Percentiles rank a stretch among this genome's conserved stretches.
phyloP scores from a whole-genome alignment of 179 eudicot genomes.

The Nepenthes alata region DNA sequence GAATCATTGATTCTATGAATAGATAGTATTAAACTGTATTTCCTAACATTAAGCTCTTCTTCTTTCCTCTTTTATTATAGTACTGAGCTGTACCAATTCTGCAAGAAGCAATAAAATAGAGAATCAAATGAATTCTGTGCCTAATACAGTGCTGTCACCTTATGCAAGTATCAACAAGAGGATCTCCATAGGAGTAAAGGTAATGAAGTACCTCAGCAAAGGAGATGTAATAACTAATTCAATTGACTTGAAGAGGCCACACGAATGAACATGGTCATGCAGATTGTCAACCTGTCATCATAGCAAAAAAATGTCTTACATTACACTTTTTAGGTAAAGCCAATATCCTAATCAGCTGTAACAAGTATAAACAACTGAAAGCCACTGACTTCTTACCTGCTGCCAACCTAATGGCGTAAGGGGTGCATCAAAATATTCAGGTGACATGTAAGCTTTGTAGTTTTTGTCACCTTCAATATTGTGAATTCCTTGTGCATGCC shows the following conservation, averaged over 20 bases:
- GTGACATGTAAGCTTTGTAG: constrained; percentile 72
- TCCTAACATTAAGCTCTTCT: too few relatives aligned
- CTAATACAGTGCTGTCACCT: too few relatives aligned
- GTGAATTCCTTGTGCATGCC: constrained; percentile 95
- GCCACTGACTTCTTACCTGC: constrained; percentile 44
- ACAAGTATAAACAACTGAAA: too few relatives aligned
- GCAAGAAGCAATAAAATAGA: too few relatives aligned
- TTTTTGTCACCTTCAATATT: constrained; percentile 91
- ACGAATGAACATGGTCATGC: constrained; percentile 61
- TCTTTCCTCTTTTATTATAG: too few relatives aligned
- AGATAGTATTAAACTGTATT: too few relatives aligned
- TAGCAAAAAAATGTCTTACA: not conserved
- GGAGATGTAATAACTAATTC: constrained; percentile 81
- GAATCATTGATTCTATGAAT: too few relatives aligned
- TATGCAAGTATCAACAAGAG: not conserved
- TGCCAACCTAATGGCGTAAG: constrained; percentile 87
- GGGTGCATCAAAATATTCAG: constrained; percentile 88
- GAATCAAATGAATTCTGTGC: too few relatives aligned
- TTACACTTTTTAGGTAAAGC: not conserved
- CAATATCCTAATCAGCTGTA: not conserved
- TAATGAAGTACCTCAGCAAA: constrained; percentile 44
- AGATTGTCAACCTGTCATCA: constrained; percentile 68
- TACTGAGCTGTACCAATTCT: too few relatives aligned
- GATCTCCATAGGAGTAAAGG: not conserved
- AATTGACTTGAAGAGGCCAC: constrained; percentile 57